Evolutionary conservation across 305 asterid species (phyloP), one percentile per base, ranked within the genome.

Genomic region (Solanum aculeatissimum): DNA sequence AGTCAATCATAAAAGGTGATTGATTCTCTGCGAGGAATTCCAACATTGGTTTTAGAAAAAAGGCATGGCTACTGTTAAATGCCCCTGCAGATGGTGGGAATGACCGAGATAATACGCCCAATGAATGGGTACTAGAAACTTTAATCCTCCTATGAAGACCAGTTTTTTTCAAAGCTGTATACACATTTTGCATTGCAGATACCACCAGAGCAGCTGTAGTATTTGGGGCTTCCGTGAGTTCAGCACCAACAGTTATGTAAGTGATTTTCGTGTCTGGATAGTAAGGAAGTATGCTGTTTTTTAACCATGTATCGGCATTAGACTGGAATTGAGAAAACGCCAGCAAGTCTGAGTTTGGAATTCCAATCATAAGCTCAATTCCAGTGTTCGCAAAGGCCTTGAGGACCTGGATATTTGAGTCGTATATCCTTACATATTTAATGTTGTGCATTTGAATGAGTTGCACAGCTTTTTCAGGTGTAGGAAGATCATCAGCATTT

Each of bases 41-140:
- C 47, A 95, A 72, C 92, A 97, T 51, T 9, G 99, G 98, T 53
- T 83, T 94, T 47, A 95, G 86, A 62, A 93, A 95, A 83, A 81
- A 89, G 1, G 99, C 99, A 60, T 89, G 89, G 53, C 88, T 92
- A 87, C 98, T 95, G 84, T 86, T 86, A 86, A 97, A 97, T 9
- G 99, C 99, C 18, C 98, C 99, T 0, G 99, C 98, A 65, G 99
- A 97, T 66, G 99, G 99, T 4, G 98, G 98, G 86, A 92, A 97
- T 0, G 99, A 97, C 0, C 98, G 89, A 38, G 98, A 97, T 88
- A 97, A 66, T 62, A 97, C 91, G 0, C 98, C 98, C 84, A 97
- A 80, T 0, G 98, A 97, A 85, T 97, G 98, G 11, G 98, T 95
- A 53, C 92, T 97, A 0, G 98, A 95, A 57, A 97, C 95, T 85